Percentiles rank a stretch among this genome's conserved stretches.
Evolutionary conservation across 495 filamentous ascomycete species (phyloP).

Genomic region (Aspergillus saccharolyticus): DNA sequence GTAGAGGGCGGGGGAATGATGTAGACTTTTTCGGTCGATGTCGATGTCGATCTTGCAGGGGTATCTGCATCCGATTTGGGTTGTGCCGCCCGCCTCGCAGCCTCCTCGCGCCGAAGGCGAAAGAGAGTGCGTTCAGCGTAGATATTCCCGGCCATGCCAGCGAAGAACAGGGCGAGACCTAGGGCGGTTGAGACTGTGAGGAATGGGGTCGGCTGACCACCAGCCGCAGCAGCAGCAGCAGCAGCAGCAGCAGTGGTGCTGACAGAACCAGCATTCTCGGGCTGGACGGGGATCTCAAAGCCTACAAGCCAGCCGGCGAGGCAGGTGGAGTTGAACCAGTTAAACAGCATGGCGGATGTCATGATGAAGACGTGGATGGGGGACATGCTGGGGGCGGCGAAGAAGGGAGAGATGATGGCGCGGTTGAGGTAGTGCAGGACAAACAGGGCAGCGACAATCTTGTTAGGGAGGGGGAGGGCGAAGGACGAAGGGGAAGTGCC

Average conservation of each 20-base stretch:
- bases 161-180: slow-evolving; percentile 43
- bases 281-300: slow-evolving; percentile 38
- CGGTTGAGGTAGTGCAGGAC: slow-evolving; percentile 84
- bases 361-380: slow-evolving; percentile 69
- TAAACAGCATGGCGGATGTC: slow-evolving; percentile 59
- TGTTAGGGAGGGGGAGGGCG: slow-evolving; percentile 25
- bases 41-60: slow-evolving; percentile 26
- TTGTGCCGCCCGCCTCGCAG: slow-evolving; percentile 35
- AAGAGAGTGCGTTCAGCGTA: slow-evolving; percentile 61
- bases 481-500: background rate
- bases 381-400: slow-evolving; percentile 85
- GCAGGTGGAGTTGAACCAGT: slow-evolving; percentile 69
- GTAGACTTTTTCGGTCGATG: slow-evolving; percentile 71
- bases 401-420: slow-evolving; percentile 69
- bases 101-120: slow-evolving; percentile 53
- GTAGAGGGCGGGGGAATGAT: slow-evolving; percentile 72
- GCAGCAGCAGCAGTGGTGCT: background rate
- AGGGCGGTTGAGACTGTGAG: background rate
- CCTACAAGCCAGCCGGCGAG: slow-evolving; percentile 73
- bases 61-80: too few relatives aligned
- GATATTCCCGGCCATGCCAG: slow-evolving; percentile 76
- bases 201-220: too few relatives aligned
- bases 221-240: too few relatives aligned
- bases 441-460: slow-evolving; percentile 31
- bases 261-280: too few relatives aligned